These are phyloP conservation scores for Zelopaecilomyces penicillatus DNA, from an alignment of 2,329 filamentous ascomycete genomes.

Conservation along the genomic window DNA sequence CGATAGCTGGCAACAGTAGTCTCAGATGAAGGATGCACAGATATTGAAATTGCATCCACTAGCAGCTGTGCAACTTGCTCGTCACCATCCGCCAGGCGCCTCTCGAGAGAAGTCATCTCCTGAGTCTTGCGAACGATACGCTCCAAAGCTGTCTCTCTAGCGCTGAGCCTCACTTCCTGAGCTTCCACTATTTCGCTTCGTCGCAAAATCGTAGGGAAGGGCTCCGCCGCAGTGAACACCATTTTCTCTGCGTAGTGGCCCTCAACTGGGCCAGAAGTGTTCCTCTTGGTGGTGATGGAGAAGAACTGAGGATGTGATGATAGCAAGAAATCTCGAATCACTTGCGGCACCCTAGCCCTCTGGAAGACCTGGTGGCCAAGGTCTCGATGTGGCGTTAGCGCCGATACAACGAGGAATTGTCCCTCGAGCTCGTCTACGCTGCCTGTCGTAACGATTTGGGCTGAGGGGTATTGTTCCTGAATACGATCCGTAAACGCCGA, in stretches of 20 bases:
- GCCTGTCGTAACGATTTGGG: conserved; percentile 66
- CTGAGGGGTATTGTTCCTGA: conserved; percentile 81
- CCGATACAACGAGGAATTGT: conserved; percentile 77
- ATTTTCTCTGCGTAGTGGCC: conserved; percentile 78
- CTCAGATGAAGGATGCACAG: conserved; percentile 66
- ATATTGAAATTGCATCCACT: conserved; percentile 67
- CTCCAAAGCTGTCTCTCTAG: conserved; percentile 83
- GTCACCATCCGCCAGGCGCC: conserved; percentile 63
- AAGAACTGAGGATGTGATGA: conserved; percentile 71
- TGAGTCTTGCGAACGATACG: conserved; percentile 84
- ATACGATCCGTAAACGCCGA: conserved; percentile 82
- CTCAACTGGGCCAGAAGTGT: conserved; percentile 57
- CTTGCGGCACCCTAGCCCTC: conserved; percentile 71
- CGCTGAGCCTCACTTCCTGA: conserved; percentile 57
- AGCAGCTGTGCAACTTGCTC: conserved; percentile 60
- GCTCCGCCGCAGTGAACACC: conserved; percentile 72
- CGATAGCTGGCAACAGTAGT: conserved; percentile 73
- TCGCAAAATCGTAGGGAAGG: conserved; percentile 84
- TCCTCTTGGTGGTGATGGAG: conserved; percentile 64
- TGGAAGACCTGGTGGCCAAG: conserved; percentile 78
- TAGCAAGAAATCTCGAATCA: conserved; percentile 79
- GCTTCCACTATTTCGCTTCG: conserved; percentile 73
- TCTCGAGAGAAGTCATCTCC: conserved; percentile 71
- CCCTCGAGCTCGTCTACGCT: conserved; percentile 76
- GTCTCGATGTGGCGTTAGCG: conserved; percentile 75